Conservation (phyloP, 1,284 basidiomycete species). For the Marasmius sp. region DNA sequence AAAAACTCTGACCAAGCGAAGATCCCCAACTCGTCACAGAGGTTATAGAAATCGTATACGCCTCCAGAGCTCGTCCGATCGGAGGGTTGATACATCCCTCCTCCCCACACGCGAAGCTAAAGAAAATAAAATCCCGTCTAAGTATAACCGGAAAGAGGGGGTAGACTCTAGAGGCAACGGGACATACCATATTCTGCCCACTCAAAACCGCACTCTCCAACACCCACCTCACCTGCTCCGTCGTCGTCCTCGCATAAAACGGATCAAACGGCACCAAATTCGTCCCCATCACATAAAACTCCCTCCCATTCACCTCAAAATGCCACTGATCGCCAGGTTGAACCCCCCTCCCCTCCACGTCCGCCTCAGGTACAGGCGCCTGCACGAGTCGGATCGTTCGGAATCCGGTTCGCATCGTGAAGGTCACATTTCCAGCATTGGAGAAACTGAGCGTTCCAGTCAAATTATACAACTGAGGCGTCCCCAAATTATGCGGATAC, state of each 20-base stretch:
- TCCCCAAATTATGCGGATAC: conserved; percentile 56
- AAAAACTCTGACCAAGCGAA: conserved; percentile 67
- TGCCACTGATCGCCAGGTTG: conserved; percentile 62
- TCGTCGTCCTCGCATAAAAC: conserved; percentile 52
- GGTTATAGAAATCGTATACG: conserved; percentile 55
- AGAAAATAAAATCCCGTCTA: neutral
- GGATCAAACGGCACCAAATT: conserved; percentile 63
- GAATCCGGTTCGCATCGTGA: conserved; percentile 52
- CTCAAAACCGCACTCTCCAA: conserved; percentile 53
- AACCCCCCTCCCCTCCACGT: conserved; percentile 46
- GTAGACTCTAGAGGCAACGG: neutral
- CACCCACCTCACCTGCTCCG: conserved; percentile 54
- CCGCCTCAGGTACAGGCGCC: conserved; percentile 43
- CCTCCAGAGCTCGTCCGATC: conserved; percentile 40
- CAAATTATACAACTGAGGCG: conserved; percentile 53
- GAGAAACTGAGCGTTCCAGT: conserved; percentile 28
- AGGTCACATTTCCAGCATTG: conserved; percentile 20
- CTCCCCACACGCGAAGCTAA: conserved; percentile 60
- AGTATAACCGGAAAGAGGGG: neutral
- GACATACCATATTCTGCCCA: conserved; percentile 57
- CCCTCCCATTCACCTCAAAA: conserved; percentile 56
- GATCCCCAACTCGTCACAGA: conserved; percentile 64
- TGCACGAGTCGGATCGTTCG: conserved; percentile 55
- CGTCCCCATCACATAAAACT: conserved; percentile 54
- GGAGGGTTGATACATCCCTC: conserved; percentile 52